Conservation (phyloP, 2,329 filamentous ascomycete genomes). For the Cadophora sp. region DNA sequence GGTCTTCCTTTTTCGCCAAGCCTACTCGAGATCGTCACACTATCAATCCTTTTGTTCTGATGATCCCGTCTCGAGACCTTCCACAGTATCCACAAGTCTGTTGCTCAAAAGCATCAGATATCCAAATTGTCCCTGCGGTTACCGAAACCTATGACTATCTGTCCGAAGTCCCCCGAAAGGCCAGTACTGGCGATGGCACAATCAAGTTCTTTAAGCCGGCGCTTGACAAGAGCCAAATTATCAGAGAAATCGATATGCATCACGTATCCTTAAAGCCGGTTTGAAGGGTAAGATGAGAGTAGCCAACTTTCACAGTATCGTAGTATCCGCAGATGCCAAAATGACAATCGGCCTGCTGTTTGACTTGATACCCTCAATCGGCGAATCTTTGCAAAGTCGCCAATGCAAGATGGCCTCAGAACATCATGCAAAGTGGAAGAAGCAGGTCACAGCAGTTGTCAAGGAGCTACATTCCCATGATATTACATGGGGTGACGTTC, state of each 20-base stretch:
- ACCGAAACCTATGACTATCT: constrained; percentile 20
- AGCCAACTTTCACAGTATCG: constrained; percentile 25
- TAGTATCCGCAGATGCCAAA: constrained; percentile 24
- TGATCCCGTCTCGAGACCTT: constrained; percentile 28
- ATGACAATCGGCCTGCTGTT: constrained; percentile 33
- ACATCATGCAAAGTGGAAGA: constrained; percentile 28
- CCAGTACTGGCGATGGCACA: constrained; percentile 23
- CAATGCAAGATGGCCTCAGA: constrained; percentile 19
- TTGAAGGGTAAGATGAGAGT: constrained; percentile 28
- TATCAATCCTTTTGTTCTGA: constrained; percentile 29
- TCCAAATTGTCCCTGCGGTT: constrained; percentile 23
- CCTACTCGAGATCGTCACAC: constrained; percentile 25
- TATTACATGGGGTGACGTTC: constrained; percentile 37
- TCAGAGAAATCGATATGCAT: constrained; percentile 31
- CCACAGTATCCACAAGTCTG: constrained; percentile 22
- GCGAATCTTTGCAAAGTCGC: constrained; percentile 25
- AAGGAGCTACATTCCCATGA: constrained; percentile 30
- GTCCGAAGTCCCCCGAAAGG: constrained; percentile 28
- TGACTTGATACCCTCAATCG: constrained; percentile 29
- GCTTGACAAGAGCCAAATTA: constrained; percentile 27
- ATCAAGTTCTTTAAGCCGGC: constrained; percentile 25
- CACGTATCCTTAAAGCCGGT: constrained; percentile 24
- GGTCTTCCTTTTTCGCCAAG: constrained; percentile 24
- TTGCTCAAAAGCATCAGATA: constrained; percentile 22
- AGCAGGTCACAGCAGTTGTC: constrained; percentile 29